Base-by-base conservation (phyloP, 495 filamentous ascomycete genomes). In the Penicillium arizonense region DNA sequence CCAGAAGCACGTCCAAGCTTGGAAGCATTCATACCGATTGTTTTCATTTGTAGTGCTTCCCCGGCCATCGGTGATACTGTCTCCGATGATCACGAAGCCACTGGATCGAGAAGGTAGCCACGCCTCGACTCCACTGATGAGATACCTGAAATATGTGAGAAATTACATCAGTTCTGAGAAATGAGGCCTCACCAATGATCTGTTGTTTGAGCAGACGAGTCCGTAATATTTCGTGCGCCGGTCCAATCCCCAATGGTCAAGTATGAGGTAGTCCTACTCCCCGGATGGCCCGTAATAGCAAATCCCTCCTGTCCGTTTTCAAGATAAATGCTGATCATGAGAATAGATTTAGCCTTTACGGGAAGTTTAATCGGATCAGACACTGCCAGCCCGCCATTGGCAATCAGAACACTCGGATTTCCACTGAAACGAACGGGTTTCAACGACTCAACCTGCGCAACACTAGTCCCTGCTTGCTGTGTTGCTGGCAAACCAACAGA, bases 41-140 rank as follows among this genome's bases (percentile, higher is more conserved):
- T 91, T 87, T 11, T 59, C 65, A 58, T 91, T 81, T 23, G 82
- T 82, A 33, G 71, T 78, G 63, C 82, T 86, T 26, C 82, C 81
- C 2, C 84, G 75, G 0, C 87, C 87, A 49, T 90, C 87, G 5
- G 87, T 89, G 57, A 91, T 89, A 56, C 83, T 87, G 61, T 91
- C 87, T 4, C 87, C 86, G 5, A 91, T 72, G 24, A 91, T 81
- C 3, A 77, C 75, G 32, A 88, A 77, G 8, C 77, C 74, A 10
- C 64, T 57, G 5, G 69, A 64, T 24, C 73, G 44, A 7, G 60
- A 56, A 0, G 81, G 75, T 3, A 71, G 65, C 65, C 74, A 79
- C 5, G 76, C 85, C 61, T 89, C 86, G 21, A 89, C 69, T 1
- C 73, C 78, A 23, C 72, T 81, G 36, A 88, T 62, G 47, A 84